Conservation (phyloP, 306 rosid genomes). For the Cucumis cinereus region DNA sequence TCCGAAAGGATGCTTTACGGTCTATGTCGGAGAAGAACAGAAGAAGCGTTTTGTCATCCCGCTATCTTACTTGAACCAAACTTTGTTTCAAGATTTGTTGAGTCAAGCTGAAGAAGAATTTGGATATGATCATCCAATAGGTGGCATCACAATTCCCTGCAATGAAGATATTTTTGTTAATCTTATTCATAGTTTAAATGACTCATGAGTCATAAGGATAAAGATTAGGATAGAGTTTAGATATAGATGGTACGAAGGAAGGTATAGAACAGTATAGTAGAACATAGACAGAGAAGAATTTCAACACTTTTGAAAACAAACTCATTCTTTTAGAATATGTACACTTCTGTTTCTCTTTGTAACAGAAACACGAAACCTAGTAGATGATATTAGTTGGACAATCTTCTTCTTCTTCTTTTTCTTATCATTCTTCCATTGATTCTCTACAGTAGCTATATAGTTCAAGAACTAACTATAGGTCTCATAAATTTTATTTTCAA, state of each 20-base stretch:
- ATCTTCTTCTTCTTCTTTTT: not conserved
- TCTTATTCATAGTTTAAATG: not conserved
- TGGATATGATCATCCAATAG: conserved; percentile 26
- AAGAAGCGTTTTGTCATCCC: conserved; percentile 26
- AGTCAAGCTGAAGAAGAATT: conserved; percentile 30
- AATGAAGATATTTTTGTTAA: conserved; percentile 4
- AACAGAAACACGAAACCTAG: not conserved
- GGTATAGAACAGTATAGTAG: not conserved
- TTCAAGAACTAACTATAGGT: not conserved
- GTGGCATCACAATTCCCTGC: conserved; percentile 30
- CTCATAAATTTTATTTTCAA: not conserved
- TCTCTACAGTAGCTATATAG: not conserved
- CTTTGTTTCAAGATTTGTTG: conserved; percentile 22
- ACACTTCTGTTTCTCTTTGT: not conserved
- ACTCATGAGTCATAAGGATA: not conserved
- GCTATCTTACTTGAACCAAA: conserved; percentile 23
- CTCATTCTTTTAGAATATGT: not conserved
- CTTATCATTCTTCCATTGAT: not conserved
- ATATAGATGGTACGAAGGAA: not conserved
- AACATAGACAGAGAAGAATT: not conserved
- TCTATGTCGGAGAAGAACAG: conserved; percentile 27
- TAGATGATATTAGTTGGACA: not conserved
- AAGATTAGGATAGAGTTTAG: not conserved
- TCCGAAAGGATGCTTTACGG: conserved; percentile 21
- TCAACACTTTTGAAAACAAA: not conserved